Conservation (phyloP, 2,329 filamentous ascomycete species). For the Pochonia chlamydosporia region DNA sequence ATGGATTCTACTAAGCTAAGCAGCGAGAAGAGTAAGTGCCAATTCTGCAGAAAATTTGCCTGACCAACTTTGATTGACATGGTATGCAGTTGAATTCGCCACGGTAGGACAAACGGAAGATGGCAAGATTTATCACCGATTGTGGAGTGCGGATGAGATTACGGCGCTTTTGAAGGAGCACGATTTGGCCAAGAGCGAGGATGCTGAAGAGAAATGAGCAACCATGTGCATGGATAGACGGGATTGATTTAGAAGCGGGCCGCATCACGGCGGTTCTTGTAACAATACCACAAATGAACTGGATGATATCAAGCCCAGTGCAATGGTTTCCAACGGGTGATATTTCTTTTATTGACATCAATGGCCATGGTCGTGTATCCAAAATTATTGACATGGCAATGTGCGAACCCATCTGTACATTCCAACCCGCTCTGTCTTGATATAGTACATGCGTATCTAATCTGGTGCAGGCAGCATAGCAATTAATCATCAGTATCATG, state of each 20-base stretch:
- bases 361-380: neutral
- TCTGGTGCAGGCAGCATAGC: too few relatives aligned
- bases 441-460: too few relatives aligned
- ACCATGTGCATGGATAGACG: conserved; percentile 5
- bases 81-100: conserved; percentile 79
- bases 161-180: conserved; percentile 91
- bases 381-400: neutral
- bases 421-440: neutral
- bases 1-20: conserved; percentile 99
- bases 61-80: conserved; percentile 17
- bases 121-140: conserved; percentile 95
- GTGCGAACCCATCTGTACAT: neutral
- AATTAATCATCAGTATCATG: conserved; percentile 17
- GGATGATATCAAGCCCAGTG: conserved; percentile 1
- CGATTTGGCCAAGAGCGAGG: conserved; percentile 83
- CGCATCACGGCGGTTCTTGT: conserved; percentile 8
- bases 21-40: conserved; percentile 92
- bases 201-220: conserved; percentile 56
- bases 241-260: conserved; percentile 8
- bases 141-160: conserved; percentile 97
- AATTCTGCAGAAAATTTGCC: neutral
- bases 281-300: conserved; percentile 13
- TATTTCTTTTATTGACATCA: neutral
- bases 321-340: too few relatives aligned
- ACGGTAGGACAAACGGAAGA: conserved; percentile 94